phyloP scores from a whole-genome alignment of 495 filamentous ascomycete species.

The Hypoxylon trugodes region DNA sequence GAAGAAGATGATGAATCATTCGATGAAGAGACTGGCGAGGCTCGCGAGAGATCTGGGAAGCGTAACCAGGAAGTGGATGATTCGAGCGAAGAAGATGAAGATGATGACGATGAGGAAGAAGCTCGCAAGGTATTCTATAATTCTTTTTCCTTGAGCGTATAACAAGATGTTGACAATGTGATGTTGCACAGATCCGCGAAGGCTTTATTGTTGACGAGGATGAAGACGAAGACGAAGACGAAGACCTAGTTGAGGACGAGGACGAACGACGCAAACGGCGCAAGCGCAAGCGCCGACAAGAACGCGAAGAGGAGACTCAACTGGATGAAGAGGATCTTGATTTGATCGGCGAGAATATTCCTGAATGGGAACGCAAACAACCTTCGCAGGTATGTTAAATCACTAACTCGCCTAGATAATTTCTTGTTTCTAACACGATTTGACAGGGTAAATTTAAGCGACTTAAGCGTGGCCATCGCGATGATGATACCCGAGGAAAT shows the following conservation, averaged over 20 bases:
- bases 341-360: constrained; percentile 82
- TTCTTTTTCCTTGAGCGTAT: not conserved
- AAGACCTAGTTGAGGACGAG: constrained; percentile 70
- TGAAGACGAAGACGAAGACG: constrained; percentile 75
- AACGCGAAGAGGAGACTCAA: constrained; percentile 85
- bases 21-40: constrained; percentile 80
- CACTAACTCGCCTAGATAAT: not conserved
- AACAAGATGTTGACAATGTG: constrained; percentile 1
- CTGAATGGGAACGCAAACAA: constrained; percentile 70
- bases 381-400: constrained; percentile 63
- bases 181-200: constrained; percentile 73
- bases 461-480: constrained; percentile 89
- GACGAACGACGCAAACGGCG: constrained; percentile 66
- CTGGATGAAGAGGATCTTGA: constrained; percentile 97
- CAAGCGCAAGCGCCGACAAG: constrained; percentile 74
- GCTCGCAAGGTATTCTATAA: constrained; percentile 55
- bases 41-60: constrained; percentile 47
- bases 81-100: constrained; percentile 95
- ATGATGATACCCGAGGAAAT: constrained; percentile 66
- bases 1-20: constrained; percentile 88
- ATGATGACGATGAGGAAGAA: constrained; percentile 90
- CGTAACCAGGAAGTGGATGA: constrained; percentile 74
- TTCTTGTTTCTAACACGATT: constrained; percentile 37
- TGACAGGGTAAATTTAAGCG: constrained; percentile 88
- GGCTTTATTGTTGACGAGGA: constrained; percentile 97